Evolutionary conservation across 805 yeast genomes (phyloP), one percentile per base, ranked within the genome.

Genomic region (Nakazawaea siamensis): DNA sequence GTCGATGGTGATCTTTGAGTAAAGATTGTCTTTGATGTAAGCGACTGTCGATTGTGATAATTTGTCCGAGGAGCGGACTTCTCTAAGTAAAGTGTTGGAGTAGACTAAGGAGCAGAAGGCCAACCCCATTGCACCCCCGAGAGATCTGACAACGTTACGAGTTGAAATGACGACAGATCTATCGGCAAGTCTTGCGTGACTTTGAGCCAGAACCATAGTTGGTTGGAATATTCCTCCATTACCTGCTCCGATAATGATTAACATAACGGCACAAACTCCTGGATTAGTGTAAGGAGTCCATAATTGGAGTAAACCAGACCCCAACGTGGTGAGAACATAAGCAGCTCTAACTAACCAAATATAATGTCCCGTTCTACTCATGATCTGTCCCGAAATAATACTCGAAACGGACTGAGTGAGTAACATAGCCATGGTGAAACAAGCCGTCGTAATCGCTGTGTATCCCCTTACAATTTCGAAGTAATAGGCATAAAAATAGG

Each of bases 101-200:
- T 52, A 30, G n/a, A 53, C 43, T 6, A 56, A 43, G 2, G 57
- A 44, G 11, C 50, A 43, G 8, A 69, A 51, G 1, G 80, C 78
- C 24, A 74, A 55, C 0, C 82, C 81, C 18, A 73, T 54, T 1
- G 80, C 66, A n/a, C 79, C 79, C 12, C 82, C 83, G 38, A 76
- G 64, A 3, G 76, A 68, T 36, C 82, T 55, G 31, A 70, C 44
- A 17, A 73, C 72, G 44, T 73, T 74, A 48, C 82, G 59, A 1
- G 76, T 60, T 3, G 77, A 62, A 8, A 74, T 73, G 11, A 72
- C 72, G 10, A 75, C 75, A 0, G 81, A 76, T 30, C 83, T 51
- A 41, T 76, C 80, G 3, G 65, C 57, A 33, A 65, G 62, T 25
- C 43, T 52, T 12, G 73, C 57, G 40, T 71, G 73, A 1, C 77